Percentiles rank a stretch among this genome's conserved stretches.
phyloP scores from a whole-genome alignment of 2,329 filamentous ascomycete species.

The Hymenoscyphus occultus region DNA sequence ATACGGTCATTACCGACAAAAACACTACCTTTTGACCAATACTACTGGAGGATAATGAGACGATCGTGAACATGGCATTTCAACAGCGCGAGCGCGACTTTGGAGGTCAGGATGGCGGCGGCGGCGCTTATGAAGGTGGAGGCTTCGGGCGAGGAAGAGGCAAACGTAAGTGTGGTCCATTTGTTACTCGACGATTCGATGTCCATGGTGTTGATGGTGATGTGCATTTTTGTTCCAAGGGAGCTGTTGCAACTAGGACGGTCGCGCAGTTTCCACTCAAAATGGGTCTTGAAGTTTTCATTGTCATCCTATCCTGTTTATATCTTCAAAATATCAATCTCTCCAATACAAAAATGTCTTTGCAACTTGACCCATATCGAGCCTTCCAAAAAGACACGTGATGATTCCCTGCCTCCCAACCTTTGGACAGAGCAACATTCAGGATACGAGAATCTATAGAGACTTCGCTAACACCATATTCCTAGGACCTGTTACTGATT shows the following conservation, averaged over 20 bases:
- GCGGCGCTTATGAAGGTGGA: conserved; percentile 19
- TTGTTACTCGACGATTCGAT: not conserved
- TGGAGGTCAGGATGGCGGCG: conserved; percentile 27
- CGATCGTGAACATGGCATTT: conserved; percentile 33
- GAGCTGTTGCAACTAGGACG: not conserved
- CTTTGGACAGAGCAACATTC: not conserved
- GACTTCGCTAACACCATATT: conserved; percentile 7
- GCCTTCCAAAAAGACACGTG: conserved; percentile 3
- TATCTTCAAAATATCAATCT: conserved; percentile 3
- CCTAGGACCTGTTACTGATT: conserved; percentile 85
- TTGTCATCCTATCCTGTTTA: not conserved
- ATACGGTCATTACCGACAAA: not conserved
- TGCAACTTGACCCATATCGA: conserved; percentile 1
- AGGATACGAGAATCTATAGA: not conserved
- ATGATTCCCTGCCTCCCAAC: not conserved
- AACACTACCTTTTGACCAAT: not conserved
- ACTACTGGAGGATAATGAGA: conserved; percentile 24
- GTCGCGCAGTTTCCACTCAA: not conserved
- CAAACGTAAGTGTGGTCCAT: conserved; percentile 32
- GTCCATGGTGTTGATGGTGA: not conserved
- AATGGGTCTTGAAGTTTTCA: not conserved
- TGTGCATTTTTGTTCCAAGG: not conserved
- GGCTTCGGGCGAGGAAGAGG: conserved; percentile 33
- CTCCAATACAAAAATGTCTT: conserved; percentile 4
- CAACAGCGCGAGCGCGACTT: conserved; percentile 37